Evolutionary conservation across 164 flowering plant genomes (phyloP).

Genomic region (Piper betle): DNA sequence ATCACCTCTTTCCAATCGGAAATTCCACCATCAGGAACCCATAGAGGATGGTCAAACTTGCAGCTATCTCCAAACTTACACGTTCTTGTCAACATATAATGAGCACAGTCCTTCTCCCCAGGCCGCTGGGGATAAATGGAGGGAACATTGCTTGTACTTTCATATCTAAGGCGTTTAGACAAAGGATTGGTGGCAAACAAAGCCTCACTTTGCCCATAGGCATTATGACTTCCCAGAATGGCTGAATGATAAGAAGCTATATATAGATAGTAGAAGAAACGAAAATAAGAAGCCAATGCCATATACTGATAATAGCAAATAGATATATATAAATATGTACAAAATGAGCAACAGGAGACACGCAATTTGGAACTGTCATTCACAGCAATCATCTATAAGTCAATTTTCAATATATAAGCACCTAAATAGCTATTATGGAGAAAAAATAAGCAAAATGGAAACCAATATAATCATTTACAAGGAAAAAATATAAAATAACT

Average conservation of each 20-base stretch:
- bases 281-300: conserved; percentile 28
- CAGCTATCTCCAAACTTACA: conserved; percentile 97
- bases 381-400: neutral
- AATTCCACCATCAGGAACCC: conserved; percentile 99
- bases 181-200: conserved; percentile 65
- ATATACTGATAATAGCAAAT: conserved; percentile 19
- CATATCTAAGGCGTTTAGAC: conserved; percentile 81
- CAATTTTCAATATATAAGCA: neutral
- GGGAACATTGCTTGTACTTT: conserved; percentile 68
- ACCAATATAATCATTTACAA: no score
- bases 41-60: conserved; percentile 99
- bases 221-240: conserved; percentile 60
- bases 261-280: conserved; percentile 45
- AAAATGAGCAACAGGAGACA: neutral
- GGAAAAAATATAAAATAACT: no score
- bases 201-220: conserved; percentile 81
- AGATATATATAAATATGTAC: conserved; percentile 3
- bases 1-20: conserved; percentile 99
- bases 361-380: neutral
- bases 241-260: conserved; percentile 80
- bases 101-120: conserved; percentile 96
- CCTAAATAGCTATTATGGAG: neutral
- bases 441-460: no score
- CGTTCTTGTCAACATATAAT: conserved; percentile 98
- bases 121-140: conserved; percentile 89